A percentile compares a stretch with the other conserved stretches of the same genome.
phyloP scores from a whole-genome alignment of 148 eudicot species.

The Diospyros kaki region DNA sequence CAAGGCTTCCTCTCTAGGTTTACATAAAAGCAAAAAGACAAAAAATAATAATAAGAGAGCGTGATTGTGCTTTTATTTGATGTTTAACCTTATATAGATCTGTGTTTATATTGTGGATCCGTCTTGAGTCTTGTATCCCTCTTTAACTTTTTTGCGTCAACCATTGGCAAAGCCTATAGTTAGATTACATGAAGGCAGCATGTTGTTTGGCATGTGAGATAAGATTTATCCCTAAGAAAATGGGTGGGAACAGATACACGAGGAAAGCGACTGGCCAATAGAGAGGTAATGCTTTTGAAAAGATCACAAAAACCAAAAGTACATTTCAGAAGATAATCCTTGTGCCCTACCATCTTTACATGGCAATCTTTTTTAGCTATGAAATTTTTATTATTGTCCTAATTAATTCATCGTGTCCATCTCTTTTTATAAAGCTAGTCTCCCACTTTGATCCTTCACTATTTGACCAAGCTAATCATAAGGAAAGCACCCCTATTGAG shows the following conservation, averaged over 20 bases:
- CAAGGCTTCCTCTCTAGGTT: no score
- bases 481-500: constrained; percentile 5
- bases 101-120: no score
- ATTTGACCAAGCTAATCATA: constrained; percentile 10
- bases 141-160: no score
- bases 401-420: constrained; percentile 14
- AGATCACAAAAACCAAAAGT: constrained; percentile 27
- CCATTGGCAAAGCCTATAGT: no score
- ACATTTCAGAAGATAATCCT: constrained; percentile 30
- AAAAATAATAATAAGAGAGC: no score
- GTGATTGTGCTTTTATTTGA: no score
- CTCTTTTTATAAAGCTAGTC: constrained; percentile 20
- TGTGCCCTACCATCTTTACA: constrained; percentile 26
- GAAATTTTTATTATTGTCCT: constrained; percentile 26
- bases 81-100: no score
- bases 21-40: no score
- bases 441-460: constrained; percentile 23
- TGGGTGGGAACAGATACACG: constrained; percentile 11
- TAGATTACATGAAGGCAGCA: not conserved
- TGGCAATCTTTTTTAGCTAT: constrained; percentile 11
- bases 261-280: constrained; percentile 27
- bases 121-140: no score
- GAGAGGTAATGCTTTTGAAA: constrained; percentile 21
- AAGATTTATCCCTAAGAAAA: not conserved
- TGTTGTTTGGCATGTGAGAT: constrained; percentile 3